Conservation (phyloP, 352 stramenopile genomes). For the Phytophthora idaei region DNA sequence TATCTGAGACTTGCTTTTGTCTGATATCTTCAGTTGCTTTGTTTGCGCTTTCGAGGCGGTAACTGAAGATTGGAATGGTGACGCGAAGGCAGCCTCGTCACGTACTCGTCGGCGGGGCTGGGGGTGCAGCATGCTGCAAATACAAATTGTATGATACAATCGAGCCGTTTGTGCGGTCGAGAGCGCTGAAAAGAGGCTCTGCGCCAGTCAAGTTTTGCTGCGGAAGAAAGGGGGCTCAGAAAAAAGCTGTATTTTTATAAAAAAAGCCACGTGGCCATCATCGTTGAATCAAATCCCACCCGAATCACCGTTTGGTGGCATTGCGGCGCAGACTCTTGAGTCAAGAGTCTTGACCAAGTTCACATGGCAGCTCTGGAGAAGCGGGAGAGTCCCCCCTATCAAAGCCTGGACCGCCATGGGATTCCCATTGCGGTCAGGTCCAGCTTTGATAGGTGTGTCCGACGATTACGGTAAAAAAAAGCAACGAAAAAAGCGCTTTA, state of each 20-base stretch:
- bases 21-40: slow-evolving; percentile 26
- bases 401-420: no score
- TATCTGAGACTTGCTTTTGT: slow-evolving; percentile 16
- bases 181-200: slow-evolving; percentile 1
- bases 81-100: slow-evolving; percentile 16
- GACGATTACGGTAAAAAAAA: slow-evolving; percentile 20
- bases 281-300: slow-evolving; percentile 6
- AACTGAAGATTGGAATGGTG: slow-evolving; percentile 36
- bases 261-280: slow-evolving; percentile 28
- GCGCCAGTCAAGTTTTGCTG: slow-evolving; percentile 20
- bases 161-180: slow-evolving; percentile 15
- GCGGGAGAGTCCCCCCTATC: no score
- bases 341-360: neutral
- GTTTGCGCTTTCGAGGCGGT: slow-evolving; percentile 6
- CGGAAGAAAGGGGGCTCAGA: slow-evolving; percentile 11
- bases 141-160: slow-evolving; percentile 10
- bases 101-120: slow-evolving; percentile 17
- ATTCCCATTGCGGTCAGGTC: neutral
- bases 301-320: neutral
- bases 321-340: no score
- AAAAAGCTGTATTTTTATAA: slow-evolving; percentile 28
- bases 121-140: slow-evolving; percentile 17
- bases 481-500: slow-evolving; percentile 23
- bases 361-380: neutral
- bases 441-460: slow-evolving; percentile 27